A percentile compares a stretch with the other conserved stretches of the same genome.
Conservation (phyloP, 495 filamentous ascomycete species). For the Bryoglossum gracile region DNA sequence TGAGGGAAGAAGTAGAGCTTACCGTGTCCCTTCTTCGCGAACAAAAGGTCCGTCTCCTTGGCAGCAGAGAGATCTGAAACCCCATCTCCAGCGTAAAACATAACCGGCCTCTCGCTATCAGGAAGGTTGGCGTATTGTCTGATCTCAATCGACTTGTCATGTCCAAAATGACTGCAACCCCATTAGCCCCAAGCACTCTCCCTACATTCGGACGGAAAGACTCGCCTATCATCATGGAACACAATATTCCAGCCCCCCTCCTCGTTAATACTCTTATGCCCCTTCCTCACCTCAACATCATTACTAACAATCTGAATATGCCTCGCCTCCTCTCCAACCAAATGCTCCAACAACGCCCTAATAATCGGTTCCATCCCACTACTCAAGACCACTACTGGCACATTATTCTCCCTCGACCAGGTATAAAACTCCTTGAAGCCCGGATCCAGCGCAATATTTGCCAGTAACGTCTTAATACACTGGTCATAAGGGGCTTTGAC, state of each 20-base stretch:
- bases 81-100: slow-evolving; percentile 89
- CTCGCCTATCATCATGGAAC: slow-evolving; percentile 77
- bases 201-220: slow-evolving; percentile 1
- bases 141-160: slow-evolving; percentile 88
- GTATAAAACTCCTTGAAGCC: slow-evolving; percentile 78
- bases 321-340: slow-evolving; percentile 65
- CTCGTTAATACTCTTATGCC: slow-evolving; percentile 69
- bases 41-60: slow-evolving; percentile 78
- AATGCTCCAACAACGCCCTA: slow-evolving; percentile 65
- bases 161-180: slow-evolving; percentile 67
- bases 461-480: slow-evolving; percentile 65
- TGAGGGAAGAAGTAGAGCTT: too few relatives aligned
- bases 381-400: slow-evolving; percentile 86
- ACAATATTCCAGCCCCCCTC: slow-evolving; percentile 79
- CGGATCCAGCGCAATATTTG: slow-evolving; percentile 83
- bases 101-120: slow-evolving; percentile 55
- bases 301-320: slow-evolving; percentile 84
- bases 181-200: slow-evolving; percentile 15
- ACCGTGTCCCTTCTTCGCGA: slow-evolving; percentile 88
- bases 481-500: slow-evolving; percentile 69
- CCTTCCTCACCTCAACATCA: slow-evolving; percentile 55
- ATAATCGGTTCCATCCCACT: slow-evolving; percentile 92
- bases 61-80: slow-evolving; percentile 86
- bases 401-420: slow-evolving; percentile 71
- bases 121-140: slow-evolving; percentile 73